phyloP scores from a whole-genome alignment of 2,329 filamentous ascomycete species.

The Fusarium setosum region DNA sequence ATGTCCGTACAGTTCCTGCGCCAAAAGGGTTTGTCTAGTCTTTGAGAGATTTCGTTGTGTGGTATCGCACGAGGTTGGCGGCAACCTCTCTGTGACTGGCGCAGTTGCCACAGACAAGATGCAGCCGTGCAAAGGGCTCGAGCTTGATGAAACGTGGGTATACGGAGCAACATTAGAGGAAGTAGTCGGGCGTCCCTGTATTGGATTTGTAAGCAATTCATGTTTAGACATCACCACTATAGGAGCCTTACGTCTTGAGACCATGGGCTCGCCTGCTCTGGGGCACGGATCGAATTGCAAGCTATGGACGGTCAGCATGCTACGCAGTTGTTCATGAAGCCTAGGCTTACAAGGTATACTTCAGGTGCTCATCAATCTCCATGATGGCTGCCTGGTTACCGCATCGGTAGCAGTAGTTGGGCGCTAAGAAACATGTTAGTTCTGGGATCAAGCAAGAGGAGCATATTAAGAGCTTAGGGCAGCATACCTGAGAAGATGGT shows the following conservation, averaged over 20 bases:
- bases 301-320: slow-evolving; percentile 63
- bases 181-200: slow-evolving; percentile 91
- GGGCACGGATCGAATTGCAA: slow-evolving; percentile 99
- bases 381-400: slow-evolving; percentile 99
- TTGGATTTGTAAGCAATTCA: slow-evolving; percentile 31
- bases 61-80: slow-evolving; percentile 46
- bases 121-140: slow-evolving; percentile 30
- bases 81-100: slow-evolving; percentile 27
- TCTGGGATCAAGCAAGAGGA: not conserved
- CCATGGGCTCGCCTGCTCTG: slow-evolving; percentile 97
- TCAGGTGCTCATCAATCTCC: slow-evolving; percentile 99
- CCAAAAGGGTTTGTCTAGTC: slow-evolving; percentile 25
- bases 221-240: no score
- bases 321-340: not conserved
- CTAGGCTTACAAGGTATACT: slow-evolving; percentile 94
- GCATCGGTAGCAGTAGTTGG: slow-evolving; percentile 98
- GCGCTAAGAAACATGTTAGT: slow-evolving; percentile 60
- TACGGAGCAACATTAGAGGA: slow-evolving; percentile 75
- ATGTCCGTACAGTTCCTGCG: slow-evolving; percentile 37
- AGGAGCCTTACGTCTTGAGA: slow-evolving; percentile 79
- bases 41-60: slow-evolving; percentile 32
- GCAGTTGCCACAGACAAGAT: slow-evolving; percentile 23
- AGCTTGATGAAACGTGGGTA: slow-evolving; percentile 41
- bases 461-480: not conserved
- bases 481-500: slow-evolving; percentile 93